Evolutionary conservation across 2,329 filamentous ascomycete genomes (phyloP).

Genomic region (Cladosporium sp.): DNA sequence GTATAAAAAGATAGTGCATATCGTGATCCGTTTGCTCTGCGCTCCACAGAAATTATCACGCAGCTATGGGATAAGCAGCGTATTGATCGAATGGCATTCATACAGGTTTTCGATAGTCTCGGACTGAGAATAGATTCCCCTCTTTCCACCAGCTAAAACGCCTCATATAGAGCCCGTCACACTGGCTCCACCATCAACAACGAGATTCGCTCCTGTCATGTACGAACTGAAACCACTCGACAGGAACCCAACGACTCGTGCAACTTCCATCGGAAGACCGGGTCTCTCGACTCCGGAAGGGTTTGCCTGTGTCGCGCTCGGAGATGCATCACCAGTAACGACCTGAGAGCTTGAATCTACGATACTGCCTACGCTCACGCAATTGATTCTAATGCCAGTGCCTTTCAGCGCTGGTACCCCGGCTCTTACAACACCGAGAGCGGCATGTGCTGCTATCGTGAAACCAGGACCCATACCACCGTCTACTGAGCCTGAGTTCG

Average conservation of each 20-base stretch:
- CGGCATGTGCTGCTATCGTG: constrained; percentile 58
- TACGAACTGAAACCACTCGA: constrained; percentile 61
- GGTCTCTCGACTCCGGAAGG: constrained; percentile 56
- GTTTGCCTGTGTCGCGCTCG: constrained; percentile 43
- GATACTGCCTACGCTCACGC: constrained; percentile 45
- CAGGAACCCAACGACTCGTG: constrained; percentile 57
- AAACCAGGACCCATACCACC: constrained; percentile 58
- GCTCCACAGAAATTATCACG: no score
- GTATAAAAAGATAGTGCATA: no score
- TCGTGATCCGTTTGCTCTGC: no score
- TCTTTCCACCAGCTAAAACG: no score
- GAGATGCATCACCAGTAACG: constrained; percentile 40
- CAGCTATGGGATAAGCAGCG: no score
- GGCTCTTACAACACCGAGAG: constrained; percentile 56
- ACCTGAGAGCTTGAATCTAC: constrained; percentile 45
- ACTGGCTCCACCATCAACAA: constrained; percentile 57
- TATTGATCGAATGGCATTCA: no score
- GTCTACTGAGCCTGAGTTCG: constrained; percentile 48
- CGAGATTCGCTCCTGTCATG: constrained; percentile 58
- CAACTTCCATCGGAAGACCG: constrained; percentile 56
- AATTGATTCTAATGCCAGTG: constrained; percentile 57
- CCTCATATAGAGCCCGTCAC: constrained; percentile 25
- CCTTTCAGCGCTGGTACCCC: constrained; percentile 57
- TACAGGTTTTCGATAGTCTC: no score
- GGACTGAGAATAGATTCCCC: no score